Conservation (phyloP, 148 eudicot genomes). For the Camellia sinensis region DNA sequence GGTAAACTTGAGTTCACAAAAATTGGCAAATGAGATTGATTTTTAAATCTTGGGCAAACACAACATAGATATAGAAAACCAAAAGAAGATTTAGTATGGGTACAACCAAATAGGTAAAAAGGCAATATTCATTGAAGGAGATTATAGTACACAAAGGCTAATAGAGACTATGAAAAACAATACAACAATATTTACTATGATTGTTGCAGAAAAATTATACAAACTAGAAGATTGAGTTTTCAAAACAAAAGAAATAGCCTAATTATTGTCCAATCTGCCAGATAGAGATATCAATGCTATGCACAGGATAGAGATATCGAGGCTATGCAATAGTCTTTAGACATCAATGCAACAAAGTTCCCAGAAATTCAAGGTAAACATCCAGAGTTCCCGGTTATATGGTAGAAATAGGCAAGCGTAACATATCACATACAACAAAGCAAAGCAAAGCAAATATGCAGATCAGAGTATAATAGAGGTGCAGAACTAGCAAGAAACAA, state of each 20-base stretch:
- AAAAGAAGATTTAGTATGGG: not conserved
- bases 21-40: constrained; percentile 2
- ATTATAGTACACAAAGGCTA: not conserved
- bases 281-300: too few relatives aligned
- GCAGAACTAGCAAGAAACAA: not conserved
- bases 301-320: not conserved
- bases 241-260: not conserved
- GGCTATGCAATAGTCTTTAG: not conserved
- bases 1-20: not conserved
- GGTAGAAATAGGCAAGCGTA: not conserved
- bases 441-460: not conserved
- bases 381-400: not conserved
- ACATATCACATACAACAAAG: not conserved
- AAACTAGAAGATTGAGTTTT: not conserved
- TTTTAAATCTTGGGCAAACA: not conserved
- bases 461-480: not conserved
- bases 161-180: not conserved
- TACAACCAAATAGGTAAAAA: not conserved
- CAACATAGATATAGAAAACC: not conserved
- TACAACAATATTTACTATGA: not conserved
- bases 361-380: not conserved
- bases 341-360: not conserved
- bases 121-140: not conserved
- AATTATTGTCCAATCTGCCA: not conserved
- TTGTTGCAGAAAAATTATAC: not conserved